These are phyloP conservation scores for Teratosphaeria epicoccoides DNA, from an alignment of 2,329 filamentous ascomycete species.

Conservation along the genomic window DNA sequence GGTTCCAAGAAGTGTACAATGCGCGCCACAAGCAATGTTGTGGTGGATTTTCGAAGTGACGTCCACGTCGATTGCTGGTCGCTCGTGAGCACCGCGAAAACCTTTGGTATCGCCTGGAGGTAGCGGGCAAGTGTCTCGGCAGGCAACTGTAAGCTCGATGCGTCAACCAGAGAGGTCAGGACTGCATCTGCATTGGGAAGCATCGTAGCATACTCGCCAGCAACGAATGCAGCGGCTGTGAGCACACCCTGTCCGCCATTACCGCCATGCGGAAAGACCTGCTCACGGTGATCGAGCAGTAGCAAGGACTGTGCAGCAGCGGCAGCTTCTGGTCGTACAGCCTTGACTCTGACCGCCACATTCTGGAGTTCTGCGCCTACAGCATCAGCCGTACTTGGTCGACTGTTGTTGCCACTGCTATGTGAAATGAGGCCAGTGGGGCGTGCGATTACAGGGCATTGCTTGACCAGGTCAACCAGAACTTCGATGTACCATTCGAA, in stretches of 20 bases:
- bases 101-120: conserved; percentile 74
- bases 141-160: conserved; percentile 45
- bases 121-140: conserved; percentile 65
- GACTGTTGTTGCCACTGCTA: conserved; percentile 2
- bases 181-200: conserved; percentile 60
- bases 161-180: conserved; percentile 64
- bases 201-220: conserved; percentile 75
- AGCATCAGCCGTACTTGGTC: conserved; percentile 47
- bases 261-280: conserved; percentile 43
- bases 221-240: conserved; percentile 69
- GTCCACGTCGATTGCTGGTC: conserved; percentile 60
- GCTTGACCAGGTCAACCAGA: conserved; percentile 69
- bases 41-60: conserved; percentile 58
- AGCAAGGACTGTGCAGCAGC: conserved; percentile 70
- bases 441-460: conserved; percentile 43
- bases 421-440: conserved; percentile 9
- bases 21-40: conserved; percentile 67
- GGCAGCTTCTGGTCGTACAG: conserved; percentile 68
- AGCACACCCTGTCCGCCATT: conserved; percentile 53
- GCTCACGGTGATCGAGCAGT: conserved; percentile 49
- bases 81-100: conserved; percentile 64
- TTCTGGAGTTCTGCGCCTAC: conserved; percentile 84
- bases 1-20: conserved; percentile 74
- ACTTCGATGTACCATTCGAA: conserved; percentile 98
- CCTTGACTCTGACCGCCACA: conserved; percentile 81